Conservation (phyloP, 2,329 filamentous ascomycete species). For the Macrophomina tecta region DNA sequence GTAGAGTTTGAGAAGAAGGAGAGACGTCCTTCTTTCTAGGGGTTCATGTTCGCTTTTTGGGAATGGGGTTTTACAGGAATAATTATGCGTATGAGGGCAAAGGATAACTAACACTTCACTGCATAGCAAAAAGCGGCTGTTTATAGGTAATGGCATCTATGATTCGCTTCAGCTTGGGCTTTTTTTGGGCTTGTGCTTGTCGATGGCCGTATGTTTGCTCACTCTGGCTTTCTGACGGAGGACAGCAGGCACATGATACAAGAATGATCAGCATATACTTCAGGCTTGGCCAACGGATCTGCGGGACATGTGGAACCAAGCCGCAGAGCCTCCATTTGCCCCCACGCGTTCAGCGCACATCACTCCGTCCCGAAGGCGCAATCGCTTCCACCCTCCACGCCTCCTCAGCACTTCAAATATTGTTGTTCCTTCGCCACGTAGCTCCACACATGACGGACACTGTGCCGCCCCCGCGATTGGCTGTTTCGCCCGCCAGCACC, state of each 20-base stretch:
- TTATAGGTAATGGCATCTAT: slow-evolving; percentile 21
- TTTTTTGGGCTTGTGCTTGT: background rate
- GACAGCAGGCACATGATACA: too few relatives aligned
- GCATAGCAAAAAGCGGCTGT: slow-evolving; percentile 19
- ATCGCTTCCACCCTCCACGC: background rate
- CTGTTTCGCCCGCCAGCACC: background rate
- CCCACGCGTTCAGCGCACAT: background rate
- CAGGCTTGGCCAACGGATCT: too few relatives aligned
- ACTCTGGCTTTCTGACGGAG: too few relatives aligned
- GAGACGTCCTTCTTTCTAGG: background rate
- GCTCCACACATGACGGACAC: slow-evolving; percentile 11
- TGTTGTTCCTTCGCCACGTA: slow-evolving; percentile 8
- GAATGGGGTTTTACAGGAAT: background rate
- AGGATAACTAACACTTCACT: slow-evolving; percentile 2
- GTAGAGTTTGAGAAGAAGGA: background rate
- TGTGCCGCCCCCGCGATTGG: background rate
- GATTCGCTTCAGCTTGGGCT: background rate
- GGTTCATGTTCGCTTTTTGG: background rate
- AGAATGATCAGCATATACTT: too few relatives aligned
- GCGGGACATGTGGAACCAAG: background rate
- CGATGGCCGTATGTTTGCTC: too few relatives aligned
- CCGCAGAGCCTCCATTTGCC: slow-evolving; percentile 11
- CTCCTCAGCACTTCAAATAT: slow-evolving; percentile 1
- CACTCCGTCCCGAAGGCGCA: background rate
- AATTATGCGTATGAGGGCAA: background rate